Base-by-base conservation (phyloP, 139 green algal genomes). In the Chlamydomonas sp. region DNA sequence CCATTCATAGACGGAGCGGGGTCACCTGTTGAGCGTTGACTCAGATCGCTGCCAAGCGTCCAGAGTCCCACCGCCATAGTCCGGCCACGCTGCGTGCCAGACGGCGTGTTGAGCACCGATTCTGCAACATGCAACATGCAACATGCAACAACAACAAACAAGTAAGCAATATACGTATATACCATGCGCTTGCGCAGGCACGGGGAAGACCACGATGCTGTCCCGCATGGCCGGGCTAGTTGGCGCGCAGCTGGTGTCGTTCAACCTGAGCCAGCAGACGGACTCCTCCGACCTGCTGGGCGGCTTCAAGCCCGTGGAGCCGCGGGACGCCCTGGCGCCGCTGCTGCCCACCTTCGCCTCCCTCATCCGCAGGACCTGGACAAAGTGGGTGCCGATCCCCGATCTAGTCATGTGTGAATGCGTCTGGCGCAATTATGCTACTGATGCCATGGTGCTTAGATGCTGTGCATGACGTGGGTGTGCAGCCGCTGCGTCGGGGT, bases 241-340 rank as follows among this genome's bases (percentile, higher is more conserved):
- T 82, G 95, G 96, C 15, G 90, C 92, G 1, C 91, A 92, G 62
- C 91, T 99, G 83, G 94, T 98, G 64, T 96, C 97, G 2, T 94
- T 99, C 83, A 99, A 99, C 93, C 91, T 99, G 92, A 98, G 94
- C 85, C 97, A 99, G 92, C 98, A 99, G 93, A 99, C 95, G 1
- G 98, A 99, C 93, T 96, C 90, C 77, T 93, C 92, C 17, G 98
- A 99, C 90, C 93, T 99, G 83, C 90, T 99, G 84, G 98, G 98
- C 1, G 98, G 98, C 60, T 99, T 98, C 93, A 97, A 96, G 79
- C 98, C 98, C 1, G 95, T 98, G 71, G 95, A 97, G 72, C 89
- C 95, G 15, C 79, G 91, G 2, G 94, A 98, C 62, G 90, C 94
- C 31, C 92, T 98, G 78, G 77, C 94, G 80, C 94, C 95, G 14